A percentile compares a stretch with the other conserved stretches of the same genome.
Conservation (phyloP, 192 early-diverging fungal species). For the Mortierella alpina region DNA sequence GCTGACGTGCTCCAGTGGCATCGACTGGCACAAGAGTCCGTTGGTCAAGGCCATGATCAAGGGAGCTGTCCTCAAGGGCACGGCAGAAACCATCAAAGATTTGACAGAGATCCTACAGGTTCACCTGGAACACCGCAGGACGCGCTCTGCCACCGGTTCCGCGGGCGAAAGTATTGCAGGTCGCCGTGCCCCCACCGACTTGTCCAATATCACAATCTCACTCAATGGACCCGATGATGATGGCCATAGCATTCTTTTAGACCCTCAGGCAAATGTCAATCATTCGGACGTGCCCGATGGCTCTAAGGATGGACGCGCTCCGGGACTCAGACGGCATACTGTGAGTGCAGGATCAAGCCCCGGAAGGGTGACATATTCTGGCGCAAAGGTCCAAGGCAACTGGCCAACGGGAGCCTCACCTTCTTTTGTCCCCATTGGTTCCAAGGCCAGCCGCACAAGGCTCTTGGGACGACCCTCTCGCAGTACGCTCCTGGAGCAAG, state of each 20-base stretch:
- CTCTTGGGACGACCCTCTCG: conserved; percentile 34
- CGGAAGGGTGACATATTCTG: conserved; percentile 12
- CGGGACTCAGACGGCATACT: conserved; percentile 38
- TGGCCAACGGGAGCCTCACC: conserved; percentile 44
- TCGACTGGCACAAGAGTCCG: conserved; percentile 75
- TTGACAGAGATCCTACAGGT: conserved; percentile 60
- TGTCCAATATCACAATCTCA: conserved; percentile 37
- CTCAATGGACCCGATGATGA: conserved; percentile 42
- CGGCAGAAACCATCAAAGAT: conserved; percentile 60
- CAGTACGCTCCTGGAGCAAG: not conserved
- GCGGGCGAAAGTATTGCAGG: not conserved
- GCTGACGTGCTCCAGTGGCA: conserved; percentile 63
- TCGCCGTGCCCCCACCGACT: conserved; percentile 12
- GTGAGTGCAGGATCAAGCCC: conserved; percentile 31
- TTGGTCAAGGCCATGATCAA: conserved; percentile 79
- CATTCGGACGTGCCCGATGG: not conserved
- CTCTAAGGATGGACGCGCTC: conserved; percentile 3
- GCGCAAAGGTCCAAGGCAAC: conserved; percentile 17
- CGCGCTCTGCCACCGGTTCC: not conserved
- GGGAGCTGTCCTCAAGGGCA: conserved; percentile 67
- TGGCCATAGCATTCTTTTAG: conserved; percentile 22
- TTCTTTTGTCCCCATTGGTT: conserved; percentile 22
- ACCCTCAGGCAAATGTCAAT: conserved; percentile 22
- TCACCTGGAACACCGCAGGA: conserved; percentile 41
- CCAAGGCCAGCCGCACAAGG: conserved; percentile 37